These are phyloP conservation scores for Aegle marmelos DNA, from an alignment of 345 rosid genomes.

Conservation along the genomic window DNA sequence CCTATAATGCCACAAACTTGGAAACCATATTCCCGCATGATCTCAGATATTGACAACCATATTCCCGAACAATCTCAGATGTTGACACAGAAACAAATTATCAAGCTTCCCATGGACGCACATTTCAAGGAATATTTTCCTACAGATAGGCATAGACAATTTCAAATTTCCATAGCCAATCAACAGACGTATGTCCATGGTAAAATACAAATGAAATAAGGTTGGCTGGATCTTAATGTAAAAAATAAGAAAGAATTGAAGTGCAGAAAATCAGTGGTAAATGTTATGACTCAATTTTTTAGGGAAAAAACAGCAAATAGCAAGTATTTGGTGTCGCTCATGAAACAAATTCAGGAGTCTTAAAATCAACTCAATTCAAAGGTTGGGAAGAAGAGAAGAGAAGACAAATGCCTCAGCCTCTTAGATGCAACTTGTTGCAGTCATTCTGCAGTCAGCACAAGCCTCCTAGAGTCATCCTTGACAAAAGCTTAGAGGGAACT, in stretches of 20 bases:
- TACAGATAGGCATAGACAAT: background rate
- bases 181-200: background rate
- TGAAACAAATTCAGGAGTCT: background rate
- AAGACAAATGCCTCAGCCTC: constrained; percentile 26
- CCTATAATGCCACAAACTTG: background rate
- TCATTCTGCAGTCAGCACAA: constrained; percentile 37
- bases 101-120: background rate
- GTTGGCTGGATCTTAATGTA: background rate
- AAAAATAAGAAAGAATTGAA: background rate
- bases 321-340: background rate
- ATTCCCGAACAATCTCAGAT: background rate
- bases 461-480: constrained; percentile 48
- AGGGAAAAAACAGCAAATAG: background rate
- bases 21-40: background rate
- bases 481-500: background rate
- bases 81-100: background rate
- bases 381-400: background rate
- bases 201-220: background rate
- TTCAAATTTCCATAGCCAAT: background rate
- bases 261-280: background rate
- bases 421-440: constrained; percentile 12
- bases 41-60: background rate
- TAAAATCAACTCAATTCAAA: background rate
- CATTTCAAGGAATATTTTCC: too few relatives aligned
- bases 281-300: too few relatives aligned